Conservation (phyloP, 805 yeast species). For the Saturnispora halmiae region DNA sequence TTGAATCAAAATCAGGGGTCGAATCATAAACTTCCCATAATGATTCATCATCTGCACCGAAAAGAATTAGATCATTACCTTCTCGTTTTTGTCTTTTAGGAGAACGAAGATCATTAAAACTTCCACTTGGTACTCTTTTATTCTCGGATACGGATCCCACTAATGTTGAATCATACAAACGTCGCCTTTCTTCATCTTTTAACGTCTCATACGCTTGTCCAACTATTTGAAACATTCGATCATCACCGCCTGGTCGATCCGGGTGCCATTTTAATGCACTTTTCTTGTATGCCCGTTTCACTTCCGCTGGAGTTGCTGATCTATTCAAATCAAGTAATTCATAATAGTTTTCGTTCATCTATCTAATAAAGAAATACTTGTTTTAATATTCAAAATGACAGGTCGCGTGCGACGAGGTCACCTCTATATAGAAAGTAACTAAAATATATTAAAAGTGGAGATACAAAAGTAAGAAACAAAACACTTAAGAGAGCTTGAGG, state of each 20-base stretch:
- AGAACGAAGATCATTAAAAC: neutral
- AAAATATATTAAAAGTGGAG: too few species aligned
- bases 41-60: slow-evolving; percentile 7
- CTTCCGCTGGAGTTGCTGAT: slow-evolving; percentile 46
- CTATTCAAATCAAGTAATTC: slow-evolving; percentile 47
- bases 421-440: too few species aligned
- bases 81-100: slow-evolving; percentile 6
- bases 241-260: slow-evolving; percentile 76
- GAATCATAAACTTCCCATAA: slow-evolving; percentile 7
- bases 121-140: neutral
- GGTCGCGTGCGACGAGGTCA: too few species aligned
- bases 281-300: slow-evolving; percentile 72
- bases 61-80: neutral
- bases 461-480: neutral
- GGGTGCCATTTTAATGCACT: slow-evolving; percentile 71
- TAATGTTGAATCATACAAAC: slow-evolving; percentile 47
- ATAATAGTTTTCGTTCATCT: slow-evolving; percentile 33
- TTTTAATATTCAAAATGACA: too few species aligned
- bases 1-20: slow-evolving; percentile 3
- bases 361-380: too few species aligned
- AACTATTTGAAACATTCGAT: slow-evolving; percentile 72
- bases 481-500: neutral
- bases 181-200: slow-evolving; percentile 59
- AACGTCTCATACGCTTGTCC: slow-evolving; percentile 71
- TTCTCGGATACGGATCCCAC: neutral